These are phyloP conservation scores for Kitagawia praeruptora DNA, from an alignment of 129 eudicot species.

Conservation along the genomic window DNA sequence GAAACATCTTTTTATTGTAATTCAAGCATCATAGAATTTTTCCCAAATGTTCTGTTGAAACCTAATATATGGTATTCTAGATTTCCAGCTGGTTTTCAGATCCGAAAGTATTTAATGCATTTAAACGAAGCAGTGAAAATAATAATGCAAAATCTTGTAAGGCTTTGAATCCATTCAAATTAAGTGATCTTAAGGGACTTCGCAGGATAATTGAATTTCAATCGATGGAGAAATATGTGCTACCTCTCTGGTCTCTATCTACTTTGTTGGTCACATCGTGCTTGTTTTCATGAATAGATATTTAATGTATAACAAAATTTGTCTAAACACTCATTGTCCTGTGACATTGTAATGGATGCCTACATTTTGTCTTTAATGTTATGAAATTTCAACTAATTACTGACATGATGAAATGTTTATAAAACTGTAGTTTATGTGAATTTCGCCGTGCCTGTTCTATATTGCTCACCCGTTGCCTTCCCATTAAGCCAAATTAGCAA, in stretches of 20 bases:
- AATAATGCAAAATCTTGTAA: background rate
- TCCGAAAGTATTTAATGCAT: background rate
- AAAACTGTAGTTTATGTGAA: background rate
- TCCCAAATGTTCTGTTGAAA: background rate
- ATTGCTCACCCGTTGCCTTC: background rate
- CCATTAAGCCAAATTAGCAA: background rate
- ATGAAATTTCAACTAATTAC: background rate
- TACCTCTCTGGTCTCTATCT: background rate
- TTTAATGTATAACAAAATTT: background rate
- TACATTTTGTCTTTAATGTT: background rate
- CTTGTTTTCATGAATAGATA: background rate
- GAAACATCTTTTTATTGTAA: background rate
- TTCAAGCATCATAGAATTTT: background rate
- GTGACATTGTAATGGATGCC: background rate
- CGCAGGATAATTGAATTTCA: background rate
- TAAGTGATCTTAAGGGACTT: background rate
- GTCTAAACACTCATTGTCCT: background rate
- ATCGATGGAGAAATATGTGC: background rate
- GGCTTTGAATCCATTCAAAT: background rate
- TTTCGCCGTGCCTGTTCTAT: background rate
- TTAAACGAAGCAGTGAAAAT: background rate
- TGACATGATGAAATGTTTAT: background rate
- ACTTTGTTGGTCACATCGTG: background rate
- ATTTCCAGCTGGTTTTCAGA: background rate
- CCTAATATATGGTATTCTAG: background rate